Conservation (phyloP, 495 filamentous ascomycete species). For the Sporormia fimetaria region DNA sequence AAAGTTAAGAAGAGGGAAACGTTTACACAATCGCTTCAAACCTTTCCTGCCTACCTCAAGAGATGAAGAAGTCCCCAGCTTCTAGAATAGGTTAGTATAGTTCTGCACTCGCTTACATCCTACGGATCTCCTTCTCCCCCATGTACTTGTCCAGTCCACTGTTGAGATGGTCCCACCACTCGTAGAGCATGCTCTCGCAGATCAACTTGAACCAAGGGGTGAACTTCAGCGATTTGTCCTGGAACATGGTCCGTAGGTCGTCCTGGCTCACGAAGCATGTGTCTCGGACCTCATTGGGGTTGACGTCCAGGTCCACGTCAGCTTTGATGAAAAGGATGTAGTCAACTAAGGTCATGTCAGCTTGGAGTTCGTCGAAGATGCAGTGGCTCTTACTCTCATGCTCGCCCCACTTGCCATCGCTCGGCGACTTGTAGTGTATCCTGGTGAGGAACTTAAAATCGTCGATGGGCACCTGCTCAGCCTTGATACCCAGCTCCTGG, state of each 20-base stretch:
- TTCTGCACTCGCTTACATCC: slow-evolving; percentile 48
- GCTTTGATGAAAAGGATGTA: slow-evolving; percentile 99
- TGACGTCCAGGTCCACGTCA: slow-evolving; percentile 68
- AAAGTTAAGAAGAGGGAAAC: too few species aligned
- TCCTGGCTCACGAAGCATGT: slow-evolving; percentile 71
- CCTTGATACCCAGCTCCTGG: slow-evolving; percentile 89
- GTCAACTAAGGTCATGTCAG: slow-evolving; percentile 52
- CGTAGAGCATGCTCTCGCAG: slow-evolving; percentile 92
- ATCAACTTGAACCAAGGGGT: slow-evolving; percentile 99
- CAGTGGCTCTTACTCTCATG: slow-evolving; percentile 67
- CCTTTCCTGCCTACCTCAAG: too few species aligned
- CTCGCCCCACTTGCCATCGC: slow-evolving; percentile 96
- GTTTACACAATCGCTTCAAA: too few species aligned
- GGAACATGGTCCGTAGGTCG: slow-evolving; percentile 75
- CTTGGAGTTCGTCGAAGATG: background rate
- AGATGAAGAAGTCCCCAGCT: background rate
- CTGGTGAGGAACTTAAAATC: slow-evolving; percentile 88
- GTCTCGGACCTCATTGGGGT: slow-evolving; percentile 78
- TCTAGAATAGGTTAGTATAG: background rate
- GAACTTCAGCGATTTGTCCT: slow-evolving; percentile 66
- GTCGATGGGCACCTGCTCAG: slow-evolving; percentile 79
- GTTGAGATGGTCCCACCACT: slow-evolving; percentile 92
- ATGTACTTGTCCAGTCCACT: slow-evolving; percentile 68
- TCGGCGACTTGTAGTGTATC: slow-evolving; percentile 97
- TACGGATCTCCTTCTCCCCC: slow-evolving; percentile 73